Conservation (phyloP, 2,329 filamentous ascomycete species). For the Fusarium sp. region DNA sequence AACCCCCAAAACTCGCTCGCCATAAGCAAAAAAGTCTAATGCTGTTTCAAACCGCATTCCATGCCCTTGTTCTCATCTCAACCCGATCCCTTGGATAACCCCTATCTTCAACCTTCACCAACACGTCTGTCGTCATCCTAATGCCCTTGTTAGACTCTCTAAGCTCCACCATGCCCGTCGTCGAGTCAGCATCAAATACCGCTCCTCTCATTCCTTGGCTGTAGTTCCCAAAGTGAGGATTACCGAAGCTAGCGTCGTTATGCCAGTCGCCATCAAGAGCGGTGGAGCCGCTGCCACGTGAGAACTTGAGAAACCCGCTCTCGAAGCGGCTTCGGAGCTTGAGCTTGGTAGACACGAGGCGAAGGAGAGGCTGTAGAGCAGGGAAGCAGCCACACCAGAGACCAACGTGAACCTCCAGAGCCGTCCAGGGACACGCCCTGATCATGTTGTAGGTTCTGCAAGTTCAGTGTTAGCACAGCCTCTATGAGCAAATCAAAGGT, state of each 20-base stretch:
- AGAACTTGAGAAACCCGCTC: conserved; percentile 36
- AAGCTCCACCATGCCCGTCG: conserved; percentile 26
- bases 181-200: conserved; percentile 24
- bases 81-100: conserved; percentile 14
- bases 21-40: background rate
- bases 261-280: conserved; percentile 27
- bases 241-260: conserved; percentile 18
- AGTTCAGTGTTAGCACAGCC: background rate
- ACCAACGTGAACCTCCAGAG: conserved; percentile 56
- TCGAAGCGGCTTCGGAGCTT: conserved; percentile 23
- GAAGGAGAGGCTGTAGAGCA: conserved; percentile 53
- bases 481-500: background rate
- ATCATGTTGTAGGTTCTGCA: conserved; percentile 53
- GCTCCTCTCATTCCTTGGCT: conserved; percentile 3
- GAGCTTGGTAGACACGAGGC: conserved; percentile 37
- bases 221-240: conserved; percentile 12
- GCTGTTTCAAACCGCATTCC: conserved; percentile 2
- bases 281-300: conserved; percentile 25
- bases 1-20: background rate
- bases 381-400: conserved; percentile 58
- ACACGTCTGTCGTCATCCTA: conserved; percentile 36
- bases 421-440: conserved; percentile 53
- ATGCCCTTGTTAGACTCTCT: conserved; percentile 29
- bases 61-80: conserved; percentile 30
- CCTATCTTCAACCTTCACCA: conserved; percentile 35